phyloP scores from a whole-genome alignment of 306 rosid species.

The Dryas drummondii region DNA sequence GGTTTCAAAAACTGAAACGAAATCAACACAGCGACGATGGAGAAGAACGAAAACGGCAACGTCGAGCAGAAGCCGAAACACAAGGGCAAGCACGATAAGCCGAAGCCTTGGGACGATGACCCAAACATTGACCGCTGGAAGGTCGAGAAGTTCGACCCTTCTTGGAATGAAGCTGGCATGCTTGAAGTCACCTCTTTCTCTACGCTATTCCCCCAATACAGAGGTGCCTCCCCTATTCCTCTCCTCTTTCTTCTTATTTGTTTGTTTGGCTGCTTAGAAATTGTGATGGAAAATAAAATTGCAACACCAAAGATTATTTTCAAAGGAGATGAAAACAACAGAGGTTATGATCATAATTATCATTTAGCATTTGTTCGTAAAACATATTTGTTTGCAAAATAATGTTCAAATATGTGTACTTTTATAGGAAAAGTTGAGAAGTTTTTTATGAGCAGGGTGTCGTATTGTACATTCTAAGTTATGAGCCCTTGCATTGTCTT shows the following conservation, averaged over 20 bases:
- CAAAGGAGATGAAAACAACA: too few relatives aligned
- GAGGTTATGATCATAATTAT: too few relatives aligned
- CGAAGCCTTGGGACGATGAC: slow-evolving; percentile 97
- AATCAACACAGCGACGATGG: slow-evolving; percentile 1
- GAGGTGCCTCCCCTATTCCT: slow-evolving; percentile 30
- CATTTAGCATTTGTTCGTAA: too few relatives aligned
- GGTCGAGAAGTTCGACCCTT: slow-evolving; percentile 72
- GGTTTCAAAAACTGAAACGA: neutral
- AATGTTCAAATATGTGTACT: too few relatives aligned
- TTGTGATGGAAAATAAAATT: neutral
- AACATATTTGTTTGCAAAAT: too few relatives aligned
- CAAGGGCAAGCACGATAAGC: slow-evolving; percentile 91
- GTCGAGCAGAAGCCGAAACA: slow-evolving; percentile 29
- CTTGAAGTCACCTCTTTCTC: slow-evolving; percentile 85
- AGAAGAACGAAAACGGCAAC: slow-evolving; percentile 12
- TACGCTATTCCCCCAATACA: slow-evolving; percentile 80
- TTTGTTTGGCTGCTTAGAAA: slow-evolving; percentile 13
- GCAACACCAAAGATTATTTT: too few relatives aligned
- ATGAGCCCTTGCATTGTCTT: neutral
- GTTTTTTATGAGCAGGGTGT: too few relatives aligned
- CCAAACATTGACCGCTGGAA: slow-evolving; percentile 86
- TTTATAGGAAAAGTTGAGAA: too few relatives aligned
- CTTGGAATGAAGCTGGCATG: slow-evolving; percentile 91
- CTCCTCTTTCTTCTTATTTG: neutral
- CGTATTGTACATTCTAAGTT: neutral